Conservation (phyloP, 306 rosid species). For the Rosa persica region DNA sequence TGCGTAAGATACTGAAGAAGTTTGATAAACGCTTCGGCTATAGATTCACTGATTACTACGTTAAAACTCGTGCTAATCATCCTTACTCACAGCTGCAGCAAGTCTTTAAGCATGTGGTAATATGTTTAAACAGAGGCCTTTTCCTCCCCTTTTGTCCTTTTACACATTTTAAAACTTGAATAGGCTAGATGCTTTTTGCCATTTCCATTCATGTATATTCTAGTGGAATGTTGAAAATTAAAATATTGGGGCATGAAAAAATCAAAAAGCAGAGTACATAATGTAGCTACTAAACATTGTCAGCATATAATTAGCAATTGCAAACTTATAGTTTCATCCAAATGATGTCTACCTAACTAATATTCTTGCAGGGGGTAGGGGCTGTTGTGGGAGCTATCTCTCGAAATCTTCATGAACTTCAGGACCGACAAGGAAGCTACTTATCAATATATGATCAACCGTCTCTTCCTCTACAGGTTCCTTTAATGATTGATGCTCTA, state of each 20-base stretch:
- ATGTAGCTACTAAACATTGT: constrained; percentile 10
- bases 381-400: constrained; percentile 99
- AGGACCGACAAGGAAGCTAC: constrained; percentile 96
- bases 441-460: constrained; percentile 92
- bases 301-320: constrained; percentile 1
- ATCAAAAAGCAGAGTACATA: background rate
- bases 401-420: constrained; percentile 97
- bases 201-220: background rate
- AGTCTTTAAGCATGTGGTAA: constrained; percentile 99
- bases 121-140: constrained; percentile 31
- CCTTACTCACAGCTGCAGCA: constrained; percentile 98
- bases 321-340: constrained; percentile 5
- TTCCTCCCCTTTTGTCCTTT: background rate
- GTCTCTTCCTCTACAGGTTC: constrained; percentile 83
- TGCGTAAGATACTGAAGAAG: constrained; percentile 97
- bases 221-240: background rate
- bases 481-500: constrained; percentile 20
- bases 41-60: constrained; percentile 87
- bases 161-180: background rate
- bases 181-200: background rate
- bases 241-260: background rate
- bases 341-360: constrained; percentile 29
- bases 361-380: constrained; percentile 71
- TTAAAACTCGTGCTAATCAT: constrained; percentile 96
- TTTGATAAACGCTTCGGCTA: constrained; percentile 95